phyloP scores from a whole-genome alignment of 2,329 filamentous ascomycete genomes.

The Beauveria asiatica region DNA sequence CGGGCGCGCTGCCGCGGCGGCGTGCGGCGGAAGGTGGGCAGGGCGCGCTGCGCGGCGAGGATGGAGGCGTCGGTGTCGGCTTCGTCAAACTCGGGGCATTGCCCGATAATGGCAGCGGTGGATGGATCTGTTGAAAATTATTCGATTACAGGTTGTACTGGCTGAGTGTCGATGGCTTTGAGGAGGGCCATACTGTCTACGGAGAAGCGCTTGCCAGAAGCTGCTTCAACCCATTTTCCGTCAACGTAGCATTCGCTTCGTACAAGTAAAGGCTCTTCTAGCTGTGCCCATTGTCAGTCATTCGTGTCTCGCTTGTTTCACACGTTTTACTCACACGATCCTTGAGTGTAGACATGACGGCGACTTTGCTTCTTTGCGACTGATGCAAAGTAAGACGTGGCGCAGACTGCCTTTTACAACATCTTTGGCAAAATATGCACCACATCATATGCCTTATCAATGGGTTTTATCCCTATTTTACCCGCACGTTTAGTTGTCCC shows the following conservation, averaged over 20 bases:
- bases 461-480: too few relatives aligned
- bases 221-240: constrained; percentile 65
- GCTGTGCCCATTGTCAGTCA: constrained; percentile 24
- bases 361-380: not conserved
- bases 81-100: constrained; percentile 55
- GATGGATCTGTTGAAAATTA: constrained; percentile 51
- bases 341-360: not conserved
- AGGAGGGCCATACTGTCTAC: constrained; percentile 43
- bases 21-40: constrained; percentile 51
- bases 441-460: too few relatives aligned
- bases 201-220: constrained; percentile 65
- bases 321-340: not conserved
- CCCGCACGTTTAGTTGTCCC: not conserved
- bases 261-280: constrained; percentile 57
- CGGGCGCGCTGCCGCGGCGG: constrained; percentile 51
- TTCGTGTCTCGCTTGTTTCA: not conserved
- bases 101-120: constrained; percentile 58
- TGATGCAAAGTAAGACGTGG: too few relatives aligned
- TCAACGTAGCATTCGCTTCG: constrained; percentile 66
- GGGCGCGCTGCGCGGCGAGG: constrained; percentile 40
- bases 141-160: not conserved
- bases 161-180: not conserved
- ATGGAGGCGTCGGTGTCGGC: constrained; percentile 64
- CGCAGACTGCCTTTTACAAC: not conserved
- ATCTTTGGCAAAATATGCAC: not conserved